Evolutionary conservation across 2,329 filamentous ascomycete species (phyloP), one percentile per base, ranked within the genome.

Genomic region (Diaporthe sp.): DNA sequence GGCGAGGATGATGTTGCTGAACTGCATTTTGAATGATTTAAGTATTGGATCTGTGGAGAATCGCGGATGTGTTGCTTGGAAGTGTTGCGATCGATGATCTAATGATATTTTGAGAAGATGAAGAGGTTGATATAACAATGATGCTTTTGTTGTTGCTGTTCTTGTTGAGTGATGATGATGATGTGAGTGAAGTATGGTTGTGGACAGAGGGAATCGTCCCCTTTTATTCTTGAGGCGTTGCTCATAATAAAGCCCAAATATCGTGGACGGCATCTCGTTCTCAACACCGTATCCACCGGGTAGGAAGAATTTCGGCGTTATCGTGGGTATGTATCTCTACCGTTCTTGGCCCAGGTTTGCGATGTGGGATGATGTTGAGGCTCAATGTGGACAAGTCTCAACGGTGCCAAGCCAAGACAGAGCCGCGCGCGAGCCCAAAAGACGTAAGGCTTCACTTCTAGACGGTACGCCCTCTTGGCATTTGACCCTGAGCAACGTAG

Each of bases 1-100:
- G 27, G 59, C 25, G 17, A 65, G 42, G 59, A 65, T 35, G 42
- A 65, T 65, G 42, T n/a, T 65, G 42, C 3, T 50, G 59, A 65
- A 35, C 42, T 65, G 59, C 59, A 65, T 65, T n/a, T 47, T 65
- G 59, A 22, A n/a, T 22, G 39, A n/a, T n/a, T n/a, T n/a, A n/a
- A n/a, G n/a, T n/a, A n/a, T n/a, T n/a, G n/a, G n/a, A n/a, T n/a
- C n/a, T n/a, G n/a, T n/a, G 9, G 19, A 13, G 15, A 12, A 10
- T 15, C 15, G 12, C 3, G 6, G 25, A 13, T 44, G 4, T 30
- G 15, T 44, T 39, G 3, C 37, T 44, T 44, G 8, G 1, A n/a
- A 8, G 59, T 65, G 19, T 22, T n/a, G 17, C 27, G 9, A 32
- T 25, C 2, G 10, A 9, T 22, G 25, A n/a, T 13, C 4, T 44